Base-by-base conservation (phyloP, 1,139 yeast genomes). In the Pichia kudriavzevii region DNA sequence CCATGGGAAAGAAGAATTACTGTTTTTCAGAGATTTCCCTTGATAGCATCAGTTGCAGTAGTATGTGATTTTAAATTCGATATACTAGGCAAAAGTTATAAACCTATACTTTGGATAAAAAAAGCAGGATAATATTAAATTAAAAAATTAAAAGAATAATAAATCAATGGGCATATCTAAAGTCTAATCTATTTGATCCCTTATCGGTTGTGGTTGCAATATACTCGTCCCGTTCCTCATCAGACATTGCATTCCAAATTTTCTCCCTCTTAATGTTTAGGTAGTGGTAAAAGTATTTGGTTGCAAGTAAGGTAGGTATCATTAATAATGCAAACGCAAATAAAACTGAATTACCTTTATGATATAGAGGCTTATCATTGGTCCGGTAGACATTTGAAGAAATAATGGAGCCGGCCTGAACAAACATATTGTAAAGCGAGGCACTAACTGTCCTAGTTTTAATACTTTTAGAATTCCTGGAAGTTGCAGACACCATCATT, bases 381-480 rank as follows among this genome's bases (percentile, higher is more conserved):
- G 55, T 52, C 37, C 76, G 62, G 53, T 78, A 79, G 17, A 77
- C 64, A 45, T 75, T 71, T n/a, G 72, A 59, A 3, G 69, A 59
- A 8, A 69, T 60, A 35, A 78, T 69, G 29, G 60, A 55, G 2
- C 78, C 78, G 1, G 70, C 53, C 52, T 79, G 85, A 1, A 72
- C 75, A 45, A 64, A 64, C 61, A 78, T 75, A 49, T 78, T 79
- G 52, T 75, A 75, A 24, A 77, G 41, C 0, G 87, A 77, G 3
- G 80, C 68, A 17, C 76, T 64, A 9, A 78, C 69, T 0, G 84
- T 69, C 46, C 87, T 61, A 6, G 72, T 62, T 30, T 75, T 58
- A 17, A 79, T 76, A 20, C 78, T 64, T 44, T 74, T 73, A 10
- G 83, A 66, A 46, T 77, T 78, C 34, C 72, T 57, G 1, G 82